Base-by-base conservation (phyloP, 306 rosid genomes). In the Malus fusca region DNA sequence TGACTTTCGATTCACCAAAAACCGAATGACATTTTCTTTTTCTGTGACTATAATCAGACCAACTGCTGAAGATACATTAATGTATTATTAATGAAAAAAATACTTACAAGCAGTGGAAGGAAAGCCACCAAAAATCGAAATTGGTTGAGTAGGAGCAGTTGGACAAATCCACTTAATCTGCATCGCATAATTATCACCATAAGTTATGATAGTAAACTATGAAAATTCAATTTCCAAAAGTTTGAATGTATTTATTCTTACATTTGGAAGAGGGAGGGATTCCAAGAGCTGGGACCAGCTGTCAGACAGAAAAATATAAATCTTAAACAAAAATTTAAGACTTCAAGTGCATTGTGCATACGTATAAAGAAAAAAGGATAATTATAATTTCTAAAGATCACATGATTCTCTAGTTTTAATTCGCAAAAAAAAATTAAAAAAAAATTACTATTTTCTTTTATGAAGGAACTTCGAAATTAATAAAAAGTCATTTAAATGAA, bases 91-190 rank as follows among this genome's bases (percentile, higher is more conserved):
- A 44, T 40, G 52, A 66, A 37, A 59, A 81, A 71, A 81, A 82
- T 69, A 82, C 97, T 87, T 82, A 95, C 99, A 95, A 63, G 99
- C 97, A 71, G 99, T 95, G 35, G 99, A 95, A 30, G 99, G 98
- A 88, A 92, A 92, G 78, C 99, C 99, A 44, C 98, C 99, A 78
- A 95, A 92, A 62, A 87, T 35, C 52, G 87, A 19, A 70, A 95
- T 76, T 76, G 99, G 97, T 81, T 73, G 97, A 82, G 97, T 90
- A 30, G 99, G 98, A 67, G 99, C 96, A 46, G 98, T 95, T n/a
- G 99, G 99, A 81, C 99, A 95, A 61, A 95, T 95, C 99, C 99
- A 95, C 81, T 95, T 95, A 80, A 95, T 92, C 98, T 95, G 96
- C 84, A 77, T 58, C 82, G 75, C 26, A 75, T 66, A 80, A 78